Evolutionary conservation across 2,329 filamentous ascomycete species (phyloP).

Genomic region (Fusarium chaquense): DNA sequence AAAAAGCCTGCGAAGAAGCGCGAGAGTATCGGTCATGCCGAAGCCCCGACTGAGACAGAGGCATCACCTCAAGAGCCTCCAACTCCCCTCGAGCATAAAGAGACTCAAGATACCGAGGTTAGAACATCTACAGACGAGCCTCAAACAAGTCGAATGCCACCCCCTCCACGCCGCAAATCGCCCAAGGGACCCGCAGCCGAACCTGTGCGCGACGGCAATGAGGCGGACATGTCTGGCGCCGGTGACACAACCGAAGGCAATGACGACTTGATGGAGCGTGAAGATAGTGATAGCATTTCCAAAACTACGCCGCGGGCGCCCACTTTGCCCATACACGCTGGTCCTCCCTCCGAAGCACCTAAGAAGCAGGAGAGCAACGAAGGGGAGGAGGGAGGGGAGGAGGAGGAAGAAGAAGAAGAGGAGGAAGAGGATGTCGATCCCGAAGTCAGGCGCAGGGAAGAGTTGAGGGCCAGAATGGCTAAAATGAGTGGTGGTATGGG

Average conservation of each 20-base stretch:
- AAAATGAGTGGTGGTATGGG: conserved; percentile 99
- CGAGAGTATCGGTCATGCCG: conserved; percentile 56
- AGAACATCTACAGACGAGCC: conserved; percentile 65
- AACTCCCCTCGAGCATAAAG: conserved; percentile 58
- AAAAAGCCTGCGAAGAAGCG: conserved; percentile 80
- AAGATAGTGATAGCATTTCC: conserved; percentile 76
- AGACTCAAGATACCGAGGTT: conserved; percentile 61
- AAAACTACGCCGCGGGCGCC: conserved; percentile 55
- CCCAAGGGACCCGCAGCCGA: conserved; percentile 59
- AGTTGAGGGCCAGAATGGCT: conserved; percentile 94
- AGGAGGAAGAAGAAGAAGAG: conserved; percentile 82
- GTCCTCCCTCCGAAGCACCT: conserved; percentile 35
- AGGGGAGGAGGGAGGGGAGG: conserved; percentile 76
- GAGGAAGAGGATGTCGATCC: conserved; percentile 89
- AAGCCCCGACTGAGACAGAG: conserved; percentile 48
- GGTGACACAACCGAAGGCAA: conserved; percentile 73
- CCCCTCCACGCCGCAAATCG: conserved; percentile 65
- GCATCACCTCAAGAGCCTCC: conserved; percentile 48
- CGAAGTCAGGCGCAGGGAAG: conserved; percentile 85
- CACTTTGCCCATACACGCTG: conserved; percentile 49
- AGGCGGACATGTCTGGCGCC: conserved; percentile 73
- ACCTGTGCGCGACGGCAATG: conserved; percentile 69
- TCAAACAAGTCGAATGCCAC: conserved; percentile 53
- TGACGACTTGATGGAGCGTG: conserved; percentile 74
- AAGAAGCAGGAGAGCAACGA: conserved; percentile 67